Evolutionary conservation across 495 filamentous ascomycete genomes (phyloP).

Genomic region (Daldinia loculata): DNA sequence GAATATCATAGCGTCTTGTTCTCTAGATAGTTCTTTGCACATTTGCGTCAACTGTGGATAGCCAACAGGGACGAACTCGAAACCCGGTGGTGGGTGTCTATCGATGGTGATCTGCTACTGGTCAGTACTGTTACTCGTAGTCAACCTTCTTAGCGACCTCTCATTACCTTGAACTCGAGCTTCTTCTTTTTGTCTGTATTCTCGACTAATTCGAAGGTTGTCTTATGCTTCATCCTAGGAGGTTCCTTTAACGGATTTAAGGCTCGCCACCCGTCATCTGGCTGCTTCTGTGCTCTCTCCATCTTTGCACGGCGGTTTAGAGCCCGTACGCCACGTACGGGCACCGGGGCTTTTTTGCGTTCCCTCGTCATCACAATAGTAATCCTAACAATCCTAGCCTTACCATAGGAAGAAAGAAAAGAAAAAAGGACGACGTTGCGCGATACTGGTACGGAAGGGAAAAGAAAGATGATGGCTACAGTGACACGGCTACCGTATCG

Average conservation of each 20-base stretch:
- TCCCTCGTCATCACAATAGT: slow-evolving; percentile 44
- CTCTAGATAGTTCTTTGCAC: slow-evolving; percentile 83
- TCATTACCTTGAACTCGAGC: slow-evolving; percentile 58
- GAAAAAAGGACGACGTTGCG: slow-evolving; percentile 3
- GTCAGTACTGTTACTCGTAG: slow-evolving; percentile 40
- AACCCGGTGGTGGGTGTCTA: slow-evolving; percentile 71
- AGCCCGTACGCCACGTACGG: slow-evolving; percentile 32
- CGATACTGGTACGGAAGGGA: slow-evolving; percentile 36
- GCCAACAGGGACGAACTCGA: slow-evolving; percentile 84
- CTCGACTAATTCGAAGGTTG: slow-evolving; percentile 63
- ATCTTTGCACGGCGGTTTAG: slow-evolving; percentile 39
- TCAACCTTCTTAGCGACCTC: slow-evolving; percentile 15
- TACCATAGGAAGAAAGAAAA: slow-evolving; percentile 41
- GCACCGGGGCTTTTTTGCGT: slow-evolving; percentile 44
- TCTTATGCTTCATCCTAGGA: slow-evolving; percentile 58
- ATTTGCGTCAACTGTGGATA: slow-evolving; percentile 75
- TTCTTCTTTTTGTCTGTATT: slow-evolving; percentile 67
- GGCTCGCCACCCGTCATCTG: slow-evolving; percentile 34
- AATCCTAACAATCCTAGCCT: slow-evolving; percentile 45
- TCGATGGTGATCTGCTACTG: slow-evolving; percentile 53
- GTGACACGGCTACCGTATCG: slow-evolving; percentile 40
- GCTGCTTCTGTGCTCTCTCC: slow-evolving; percentile 35
- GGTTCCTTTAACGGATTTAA: slow-evolving; percentile 45
- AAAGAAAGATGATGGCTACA: slow-evolving; percentile 34
- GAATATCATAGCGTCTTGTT: slow-evolving; percentile 71